These are phyloP conservation scores for Pichia sp. DNA, from an alignment of 1,139 yeast species.

Conservation along the genomic window DNA sequence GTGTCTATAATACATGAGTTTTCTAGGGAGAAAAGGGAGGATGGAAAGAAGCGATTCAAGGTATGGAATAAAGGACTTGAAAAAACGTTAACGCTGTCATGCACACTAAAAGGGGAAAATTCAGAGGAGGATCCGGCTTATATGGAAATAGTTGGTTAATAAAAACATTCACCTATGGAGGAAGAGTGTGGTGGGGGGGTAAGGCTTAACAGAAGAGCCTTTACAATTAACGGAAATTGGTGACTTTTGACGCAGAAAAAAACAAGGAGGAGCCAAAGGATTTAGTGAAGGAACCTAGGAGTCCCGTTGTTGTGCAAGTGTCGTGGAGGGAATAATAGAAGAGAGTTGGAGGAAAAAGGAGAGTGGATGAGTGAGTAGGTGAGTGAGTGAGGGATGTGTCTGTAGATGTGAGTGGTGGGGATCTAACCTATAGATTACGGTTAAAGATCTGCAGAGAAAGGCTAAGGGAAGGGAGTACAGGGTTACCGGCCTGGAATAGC, in stretches of 20 bases:
- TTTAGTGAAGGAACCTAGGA: neutral
- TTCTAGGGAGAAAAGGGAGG: neutral
- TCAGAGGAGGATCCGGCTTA: neutral
- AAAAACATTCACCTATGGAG: neutral
- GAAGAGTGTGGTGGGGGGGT: neutral
- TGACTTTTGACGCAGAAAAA: neutral
- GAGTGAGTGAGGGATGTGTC: neutral
- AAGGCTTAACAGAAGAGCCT: neutral
- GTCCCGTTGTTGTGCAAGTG: neutral
- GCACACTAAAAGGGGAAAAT: neutral
- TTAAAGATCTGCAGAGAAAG: neutral
- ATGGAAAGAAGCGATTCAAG: neutral
- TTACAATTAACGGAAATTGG: neutral
- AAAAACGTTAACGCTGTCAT: neutral
- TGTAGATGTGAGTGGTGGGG: neutral
- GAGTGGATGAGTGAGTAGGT: neutral
- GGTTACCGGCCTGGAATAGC: neutral
- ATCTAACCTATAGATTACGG: neutral
- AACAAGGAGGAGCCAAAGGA: neutral
- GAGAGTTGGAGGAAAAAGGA: neutral
- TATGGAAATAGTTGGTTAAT: neutral
- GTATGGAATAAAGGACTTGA: neutral
- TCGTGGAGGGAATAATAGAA: neutral
- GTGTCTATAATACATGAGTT: neutral
- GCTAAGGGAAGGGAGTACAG: neutral